phyloP scores from a whole-genome alignment of 192 early-diverging fungal species.

The Backusella tarrabulga region DNA sequence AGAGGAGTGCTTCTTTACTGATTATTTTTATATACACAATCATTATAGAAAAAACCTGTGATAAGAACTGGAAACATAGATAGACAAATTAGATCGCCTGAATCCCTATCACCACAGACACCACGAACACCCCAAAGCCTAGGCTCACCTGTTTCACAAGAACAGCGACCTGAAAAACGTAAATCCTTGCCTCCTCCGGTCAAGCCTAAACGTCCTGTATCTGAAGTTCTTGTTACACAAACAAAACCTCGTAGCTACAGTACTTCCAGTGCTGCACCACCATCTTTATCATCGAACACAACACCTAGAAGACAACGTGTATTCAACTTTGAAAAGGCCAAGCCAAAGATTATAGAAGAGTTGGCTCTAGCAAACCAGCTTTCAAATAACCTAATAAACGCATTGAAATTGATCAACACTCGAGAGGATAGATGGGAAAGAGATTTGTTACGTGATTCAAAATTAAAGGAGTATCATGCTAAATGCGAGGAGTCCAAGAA shows the following conservation, averaged over 20 bases:
- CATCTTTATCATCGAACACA: neutral
- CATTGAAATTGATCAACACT: slow-evolving; percentile 33
- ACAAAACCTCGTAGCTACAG: neutral
- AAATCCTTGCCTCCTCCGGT: slow-evolving; percentile 15
- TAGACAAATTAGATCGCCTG: neutral
- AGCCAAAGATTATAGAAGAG: slow-evolving; percentile 37
- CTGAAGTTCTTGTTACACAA: neutral
- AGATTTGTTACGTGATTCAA: slow-evolving; percentile 25
- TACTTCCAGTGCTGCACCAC: neutral
- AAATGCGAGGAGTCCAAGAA: slow-evolving; percentile 35
- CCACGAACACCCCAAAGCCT: slow-evolving; percentile 9
- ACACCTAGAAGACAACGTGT: slow-evolving; percentile 5
- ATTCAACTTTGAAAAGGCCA: slow-evolving; percentile 33
- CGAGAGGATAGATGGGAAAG: slow-evolving; percentile 33
- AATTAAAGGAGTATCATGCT: slow-evolving; percentile 22
- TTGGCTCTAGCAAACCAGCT: slow-evolving; percentile 34
- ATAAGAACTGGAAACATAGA: neutral
- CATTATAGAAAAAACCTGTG: neutral
- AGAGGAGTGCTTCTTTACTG: neutral
- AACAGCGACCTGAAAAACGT: neutral
- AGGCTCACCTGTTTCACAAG: neutral
- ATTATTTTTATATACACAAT: neutral
- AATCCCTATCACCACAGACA: neutral
- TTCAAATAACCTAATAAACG: slow-evolving; percentile 32
- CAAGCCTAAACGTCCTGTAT: slow-evolving; percentile 5